Conservation (phyloP, 441 rosid species). For the Croton laevigatus region DNA sequence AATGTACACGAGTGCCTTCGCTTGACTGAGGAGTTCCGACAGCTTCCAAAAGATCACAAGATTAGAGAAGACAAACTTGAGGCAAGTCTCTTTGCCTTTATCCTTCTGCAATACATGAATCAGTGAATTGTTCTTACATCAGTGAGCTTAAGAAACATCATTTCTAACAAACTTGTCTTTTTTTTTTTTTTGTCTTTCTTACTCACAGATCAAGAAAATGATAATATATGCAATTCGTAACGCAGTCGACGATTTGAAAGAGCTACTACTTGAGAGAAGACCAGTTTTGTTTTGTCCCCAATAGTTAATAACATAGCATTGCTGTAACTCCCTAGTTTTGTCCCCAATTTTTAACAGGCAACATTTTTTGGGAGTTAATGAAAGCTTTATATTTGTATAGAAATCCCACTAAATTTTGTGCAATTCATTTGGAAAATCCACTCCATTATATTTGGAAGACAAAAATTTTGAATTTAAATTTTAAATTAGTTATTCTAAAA, state of each 20-base stretch:
- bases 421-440: no score
- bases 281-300: no score
- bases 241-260: slow-evolving; percentile 41
- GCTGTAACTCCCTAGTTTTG: no score
- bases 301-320: no score
- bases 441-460: no score
- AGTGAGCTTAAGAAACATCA: background rate
- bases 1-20: slow-evolving; percentile 70
- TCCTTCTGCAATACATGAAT: background rate
- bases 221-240: slow-evolving; percentile 52
- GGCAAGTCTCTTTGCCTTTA: slow-evolving; percentile 29
- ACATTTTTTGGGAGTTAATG: no score
- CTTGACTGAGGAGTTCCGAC: slow-evolving; percentile 76
- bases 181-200: background rate
- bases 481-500: no score
- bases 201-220: slow-evolving; percentile 79
- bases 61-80: slow-evolving; percentile 94
- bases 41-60: slow-evolving; percentile 71
- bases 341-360: no score
- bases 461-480: no score
- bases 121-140: background rate
- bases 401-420: no score
- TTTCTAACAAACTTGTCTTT: background rate
- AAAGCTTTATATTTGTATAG: no score
- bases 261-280: slow-evolving; percentile 2